These are phyloP conservation scores for Aschersonia sp. DNA, from an alignment of 2,329 filamentous ascomycete genomes.

Conservation along the genomic window DNA sequence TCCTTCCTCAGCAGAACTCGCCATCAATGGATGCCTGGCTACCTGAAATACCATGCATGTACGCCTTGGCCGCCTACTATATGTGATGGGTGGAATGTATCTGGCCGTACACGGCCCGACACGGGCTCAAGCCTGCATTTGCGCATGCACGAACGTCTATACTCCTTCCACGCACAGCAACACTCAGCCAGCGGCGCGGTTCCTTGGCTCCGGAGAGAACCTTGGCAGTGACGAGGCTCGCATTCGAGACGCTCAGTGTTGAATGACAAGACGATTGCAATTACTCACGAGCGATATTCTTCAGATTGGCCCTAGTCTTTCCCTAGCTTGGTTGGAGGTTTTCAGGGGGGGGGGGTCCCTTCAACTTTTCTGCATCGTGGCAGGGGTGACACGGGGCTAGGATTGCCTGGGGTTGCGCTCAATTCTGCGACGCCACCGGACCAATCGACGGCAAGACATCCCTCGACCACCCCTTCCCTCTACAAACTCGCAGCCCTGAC, in stretches of 20 bases:
- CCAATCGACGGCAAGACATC: neutral
- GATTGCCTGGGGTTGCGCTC: neutral
- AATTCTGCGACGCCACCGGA: neutral
- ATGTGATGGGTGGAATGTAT: neutral
- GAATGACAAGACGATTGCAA: no score
- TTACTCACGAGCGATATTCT: no score
- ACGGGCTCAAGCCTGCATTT: neutral
- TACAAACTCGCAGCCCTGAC: neutral
- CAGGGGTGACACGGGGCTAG: neutral
- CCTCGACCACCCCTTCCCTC: neutral
- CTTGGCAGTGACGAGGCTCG: no score
- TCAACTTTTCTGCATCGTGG: neutral
- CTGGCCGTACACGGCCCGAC: neutral
- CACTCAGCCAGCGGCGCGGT: neutral
- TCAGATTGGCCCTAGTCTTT: no score
- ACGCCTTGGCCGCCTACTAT: neutral
- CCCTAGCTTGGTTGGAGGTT: neutral
- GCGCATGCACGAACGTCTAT: neutral
- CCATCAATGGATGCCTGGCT: neutral
- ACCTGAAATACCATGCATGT: neutral
- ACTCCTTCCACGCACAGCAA: neutral
- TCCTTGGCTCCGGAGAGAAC: no score
- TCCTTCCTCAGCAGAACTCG: neutral
- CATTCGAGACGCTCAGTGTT: no score
- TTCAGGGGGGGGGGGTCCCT: neutral